Percentiles rank a stretch among this genome's conserved stretches.
These are phyloP conservation scores for Opeltia flavorubescens DNA, from an alignment of 495 filamentous ascomycete genomes.

Conservation along the genomic window DNA sequence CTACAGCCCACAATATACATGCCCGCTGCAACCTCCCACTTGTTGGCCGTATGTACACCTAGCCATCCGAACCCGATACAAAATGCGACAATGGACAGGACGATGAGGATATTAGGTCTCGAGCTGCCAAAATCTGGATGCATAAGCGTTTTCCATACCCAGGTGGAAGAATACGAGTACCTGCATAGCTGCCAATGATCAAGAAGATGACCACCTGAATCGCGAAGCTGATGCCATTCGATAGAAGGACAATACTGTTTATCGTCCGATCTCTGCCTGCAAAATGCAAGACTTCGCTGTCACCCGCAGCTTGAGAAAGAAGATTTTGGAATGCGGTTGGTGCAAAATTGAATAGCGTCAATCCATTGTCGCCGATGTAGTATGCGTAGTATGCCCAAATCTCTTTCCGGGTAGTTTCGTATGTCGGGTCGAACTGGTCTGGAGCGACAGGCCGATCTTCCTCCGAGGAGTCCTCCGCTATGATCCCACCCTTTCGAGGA, in stretches of 20 bases:
- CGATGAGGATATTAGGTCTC: constrained; percentile 47
- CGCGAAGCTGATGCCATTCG: constrained; percentile 51
- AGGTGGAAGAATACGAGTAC: constrained; percentile 4
- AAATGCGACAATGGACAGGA: constrained; percentile 40
- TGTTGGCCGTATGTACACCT: constrained; percentile 38
- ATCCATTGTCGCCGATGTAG: constrained; percentile 54
- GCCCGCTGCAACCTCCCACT: constrained; percentile 42
- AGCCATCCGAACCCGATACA: constrained; percentile 52
- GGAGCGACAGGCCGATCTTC: constrained; percentile 26
- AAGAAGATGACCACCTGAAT: constrained; percentile 48
- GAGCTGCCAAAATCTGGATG: constrained; percentile 44
- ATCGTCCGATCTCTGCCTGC: constrained; percentile 36
- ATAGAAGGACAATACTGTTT: constrained; percentile 46
- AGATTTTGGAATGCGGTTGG: constrained; percentile 54
- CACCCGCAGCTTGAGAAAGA: constrained; percentile 40
- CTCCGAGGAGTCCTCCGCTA: constrained; percentile 8
- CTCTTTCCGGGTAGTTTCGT: constrained; percentile 39
- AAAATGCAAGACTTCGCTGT: constrained; percentile 33
- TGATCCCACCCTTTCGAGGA: constrained; percentile 8
- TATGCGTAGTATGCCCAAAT: constrained; percentile 57
- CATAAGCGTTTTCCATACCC: not conserved
- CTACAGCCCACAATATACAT: constrained; percentile 43
- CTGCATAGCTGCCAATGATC: constrained; percentile 41
- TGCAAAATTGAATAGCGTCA: constrained; percentile 55
- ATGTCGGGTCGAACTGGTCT: constrained; percentile 34